A percentile compares a stretch with the other conserved stretches of the same genome.
Conservation (phyloP, 73 alveolate genomes). For the Paramecium bursaria region DNA sequence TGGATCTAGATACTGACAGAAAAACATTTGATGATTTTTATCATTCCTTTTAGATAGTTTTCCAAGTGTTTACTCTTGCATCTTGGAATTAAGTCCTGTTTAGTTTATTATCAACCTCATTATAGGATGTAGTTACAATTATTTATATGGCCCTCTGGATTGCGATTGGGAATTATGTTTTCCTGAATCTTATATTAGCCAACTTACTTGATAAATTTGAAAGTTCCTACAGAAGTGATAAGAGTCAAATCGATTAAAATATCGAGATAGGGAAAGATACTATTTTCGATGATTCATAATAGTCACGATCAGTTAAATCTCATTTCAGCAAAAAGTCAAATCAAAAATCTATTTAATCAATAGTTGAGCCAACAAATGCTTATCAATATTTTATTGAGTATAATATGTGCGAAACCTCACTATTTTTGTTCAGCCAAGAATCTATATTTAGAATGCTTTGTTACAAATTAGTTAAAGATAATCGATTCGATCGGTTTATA, state of each 20-base stretch:
- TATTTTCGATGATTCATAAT: no score
- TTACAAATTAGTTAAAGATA: constrained; percentile 33
- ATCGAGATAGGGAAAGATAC: neutral
- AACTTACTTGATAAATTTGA: constrained; percentile 82
- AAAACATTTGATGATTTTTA: constrained; percentile 59
- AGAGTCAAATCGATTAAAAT: constrained; percentile 66
- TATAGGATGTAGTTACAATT: constrained; percentile 52
- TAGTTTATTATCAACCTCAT: constrained; percentile 27
- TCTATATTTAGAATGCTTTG: constrained; percentile 45
- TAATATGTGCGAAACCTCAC: constrained; percentile 38
- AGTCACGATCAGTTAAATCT: no score
- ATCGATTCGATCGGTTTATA: constrained; percentile 71
- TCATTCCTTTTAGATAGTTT: constrained; percentile 61
- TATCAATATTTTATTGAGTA: constrained; percentile 61
- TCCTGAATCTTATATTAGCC: constrained; percentile 88
- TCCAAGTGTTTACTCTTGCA: constrained; percentile 74
- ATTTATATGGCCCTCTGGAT: constrained; percentile 86
- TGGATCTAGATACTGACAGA: constrained; percentile 65
- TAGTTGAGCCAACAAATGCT: no score
- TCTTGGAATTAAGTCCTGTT: constrained; percentile 75
- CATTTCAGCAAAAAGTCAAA: no score
- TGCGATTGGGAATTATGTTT: constrained; percentile 86
- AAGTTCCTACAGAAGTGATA: constrained; percentile 53
- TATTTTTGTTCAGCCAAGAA: constrained; percentile 20
- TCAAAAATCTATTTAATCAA: no score